Evolutionary conservation across 371 early-diverging fungal species (phyloP), one percentile per base, ranked within the genome.

Genomic region (Mucor velutinosus): DNA sequence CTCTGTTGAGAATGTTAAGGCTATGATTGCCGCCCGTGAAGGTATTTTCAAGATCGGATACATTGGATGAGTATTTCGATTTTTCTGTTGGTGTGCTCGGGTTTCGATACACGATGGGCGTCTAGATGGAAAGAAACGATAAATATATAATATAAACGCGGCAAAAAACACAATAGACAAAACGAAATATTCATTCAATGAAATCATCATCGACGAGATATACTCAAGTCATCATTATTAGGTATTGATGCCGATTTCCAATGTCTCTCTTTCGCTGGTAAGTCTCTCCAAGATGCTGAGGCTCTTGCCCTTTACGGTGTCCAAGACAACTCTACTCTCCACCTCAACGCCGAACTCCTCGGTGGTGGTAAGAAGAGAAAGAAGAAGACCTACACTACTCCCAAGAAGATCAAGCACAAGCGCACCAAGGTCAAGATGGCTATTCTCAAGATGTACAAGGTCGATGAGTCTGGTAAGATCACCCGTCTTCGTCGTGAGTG

Each of bases 331-430:
- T 89, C 92, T 73, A 95, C 96, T 65, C 89, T 96, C 66, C 95
- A 96, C 89, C 81, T 97, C 64, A 87, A 87, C 79, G 82, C 82
- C 65, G 88, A 87, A 64, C 79, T 87, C 60, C 79, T 87, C 74
- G 89, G 96, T 91, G 97, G 96, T 94, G 97, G 87, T 84, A 98
- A 98, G 94, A 97, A 96, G 94, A 88, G 94, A 73, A 98, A 97
- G n/a, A n/a, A n/a, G n/a, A n/a, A n/a, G n/a, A n/a, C n/a, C n/a
- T n/a, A n/a, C n/a, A n/a, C n/a, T n/a, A 98, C 99, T 74, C 99
- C 99, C 87, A 97, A 98, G 95, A 97, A 97, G 94, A 95, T 95
- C 86, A 93, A 95, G 89, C 97, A 98, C 94, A 96, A 97, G 95
- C 88, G 92, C 84, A 95, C 93, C 90, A 97, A 97, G 91, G 96